Conservation (phyloP, 345 rosid species). For the Balakata baccata region DNA sequence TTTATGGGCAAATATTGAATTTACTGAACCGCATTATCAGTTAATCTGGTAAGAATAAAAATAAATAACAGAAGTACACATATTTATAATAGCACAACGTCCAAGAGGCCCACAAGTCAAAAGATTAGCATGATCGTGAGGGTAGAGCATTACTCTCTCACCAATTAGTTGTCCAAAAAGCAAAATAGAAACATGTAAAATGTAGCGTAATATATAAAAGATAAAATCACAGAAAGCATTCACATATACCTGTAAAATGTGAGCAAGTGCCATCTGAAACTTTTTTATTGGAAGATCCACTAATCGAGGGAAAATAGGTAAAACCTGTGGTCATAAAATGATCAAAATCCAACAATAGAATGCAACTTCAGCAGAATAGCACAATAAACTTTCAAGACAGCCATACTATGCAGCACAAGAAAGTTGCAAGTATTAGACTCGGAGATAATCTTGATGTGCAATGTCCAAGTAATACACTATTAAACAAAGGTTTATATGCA, state of each 20-base stretch:
- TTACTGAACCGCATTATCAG: not conserved
- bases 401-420: no score
- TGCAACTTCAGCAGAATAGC: not conserved
- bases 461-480: not conserved
- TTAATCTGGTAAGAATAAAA: not conserved
- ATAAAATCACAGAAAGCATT: constrained; percentile 18
- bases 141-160: not conserved
- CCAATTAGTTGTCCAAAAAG: not conserved
- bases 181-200: not conserved
- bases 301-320: constrained; percentile 90
- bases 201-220: not conserved
- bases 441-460: not conserved
- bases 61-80: not conserved
- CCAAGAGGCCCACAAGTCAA: not conserved
- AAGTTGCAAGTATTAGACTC: not conserved
- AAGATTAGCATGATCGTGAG: not conserved
- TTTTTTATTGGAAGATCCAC: constrained; percentile 84
- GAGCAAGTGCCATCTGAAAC: constrained; percentile 94
- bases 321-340: constrained; percentile 47
- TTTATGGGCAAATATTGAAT: not conserved
- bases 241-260: constrained; percentile 76
- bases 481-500: not conserved
- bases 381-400: not conserved
- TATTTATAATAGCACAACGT: not conserved
- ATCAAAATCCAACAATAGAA: not conserved